These are phyloP conservation scores for Aleurites moluccanus DNA, from an alignment of 441 rosid species.

Conservation along the genomic window DNA sequence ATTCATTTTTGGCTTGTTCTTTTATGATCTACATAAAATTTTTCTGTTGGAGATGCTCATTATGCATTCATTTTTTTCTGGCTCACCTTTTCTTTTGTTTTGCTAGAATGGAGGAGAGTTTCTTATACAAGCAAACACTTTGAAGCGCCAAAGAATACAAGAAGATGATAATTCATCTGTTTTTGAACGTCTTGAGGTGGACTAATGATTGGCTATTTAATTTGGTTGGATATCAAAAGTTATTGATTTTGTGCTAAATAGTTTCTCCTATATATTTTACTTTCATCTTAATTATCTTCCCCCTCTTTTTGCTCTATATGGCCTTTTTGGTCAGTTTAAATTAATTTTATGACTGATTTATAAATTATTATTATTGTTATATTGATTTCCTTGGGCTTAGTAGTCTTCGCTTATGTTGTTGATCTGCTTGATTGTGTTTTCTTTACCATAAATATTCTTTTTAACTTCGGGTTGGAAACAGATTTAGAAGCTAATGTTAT, in stretches of 20 bases:
- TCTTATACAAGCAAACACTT: constrained; percentile 87
- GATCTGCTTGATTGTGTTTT: background rate
- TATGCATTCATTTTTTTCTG: background rate
- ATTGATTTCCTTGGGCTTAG: background rate
- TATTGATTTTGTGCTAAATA: constrained; percentile 1
- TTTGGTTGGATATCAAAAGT: constrained; percentile 16
- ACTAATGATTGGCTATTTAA: constrained; percentile 16
- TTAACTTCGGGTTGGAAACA: constrained; percentile 6
- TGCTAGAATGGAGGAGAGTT: constrained; percentile 81
- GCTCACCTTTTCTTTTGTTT: constrained; percentile 6
- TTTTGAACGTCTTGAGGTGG: constrained; percentile 67
- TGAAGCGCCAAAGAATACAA: constrained; percentile 80
- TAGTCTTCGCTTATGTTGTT: background rate
- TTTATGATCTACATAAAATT: constrained; percentile 9
- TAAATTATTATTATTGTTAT: background rate
- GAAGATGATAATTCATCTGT: constrained; percentile 48
- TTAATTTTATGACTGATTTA: constrained; percentile 11
- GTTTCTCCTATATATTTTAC: background rate
- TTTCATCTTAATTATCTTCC: background rate
- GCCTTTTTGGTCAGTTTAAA: background rate
- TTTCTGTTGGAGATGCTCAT: background rate
- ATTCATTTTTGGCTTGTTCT: background rate
- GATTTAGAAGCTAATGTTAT: constrained; percentile 20
- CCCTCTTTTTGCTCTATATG: background rate
- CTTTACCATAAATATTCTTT: constrained; percentile 7